phyloP scores from a whole-genome alignment of 108 stramenopile species.

The Parietichytrium sp. region DNA sequence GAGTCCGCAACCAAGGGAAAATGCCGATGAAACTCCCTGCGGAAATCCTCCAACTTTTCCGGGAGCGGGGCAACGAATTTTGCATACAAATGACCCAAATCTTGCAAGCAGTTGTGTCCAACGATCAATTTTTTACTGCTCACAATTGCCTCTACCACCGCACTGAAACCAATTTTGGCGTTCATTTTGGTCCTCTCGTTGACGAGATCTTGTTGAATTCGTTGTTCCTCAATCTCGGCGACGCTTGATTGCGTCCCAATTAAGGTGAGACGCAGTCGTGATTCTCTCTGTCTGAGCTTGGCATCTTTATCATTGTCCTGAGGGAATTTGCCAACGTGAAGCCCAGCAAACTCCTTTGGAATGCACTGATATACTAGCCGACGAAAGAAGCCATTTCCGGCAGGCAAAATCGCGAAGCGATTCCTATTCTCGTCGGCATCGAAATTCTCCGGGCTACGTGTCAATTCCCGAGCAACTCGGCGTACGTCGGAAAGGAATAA shows the following conservation, averaged over 20 bases:
- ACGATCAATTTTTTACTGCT: not conserved
- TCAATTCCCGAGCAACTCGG: too few species aligned
- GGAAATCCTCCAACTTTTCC: not conserved
- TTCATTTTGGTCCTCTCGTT: not conserved
- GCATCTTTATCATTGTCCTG: slow-evolving; percentile 1
- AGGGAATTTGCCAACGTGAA: slow-evolving; percentile 28
- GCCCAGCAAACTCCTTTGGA: not conserved
- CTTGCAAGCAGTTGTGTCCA: slow-evolving; percentile 21
- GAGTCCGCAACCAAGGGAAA: not conserved
- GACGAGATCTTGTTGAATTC: not conserved
- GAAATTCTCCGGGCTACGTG: too few species aligned
- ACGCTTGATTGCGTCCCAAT: not conserved
- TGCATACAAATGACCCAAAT: not conserved
- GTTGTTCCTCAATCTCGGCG: slow-evolving; percentile 3
- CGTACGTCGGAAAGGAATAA: too few species aligned
- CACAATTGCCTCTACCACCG: not conserved
- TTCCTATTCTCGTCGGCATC: not conserved
- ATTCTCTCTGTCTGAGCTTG: not conserved
- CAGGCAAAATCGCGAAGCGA: not conserved
- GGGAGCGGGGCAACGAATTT: slow-evolving; percentile 1
- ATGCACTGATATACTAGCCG: slow-evolving; percentile 10
- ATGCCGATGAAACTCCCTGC: not conserved
- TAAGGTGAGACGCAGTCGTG: slow-evolving; percentile 4
- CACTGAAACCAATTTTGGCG: not conserved
- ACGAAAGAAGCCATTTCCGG: not conserved